Evolutionary conservation across 139 green algal species (phyloP), one percentile per base, ranked within the genome.

Genomic region (Coelastrella sp.): DNA sequence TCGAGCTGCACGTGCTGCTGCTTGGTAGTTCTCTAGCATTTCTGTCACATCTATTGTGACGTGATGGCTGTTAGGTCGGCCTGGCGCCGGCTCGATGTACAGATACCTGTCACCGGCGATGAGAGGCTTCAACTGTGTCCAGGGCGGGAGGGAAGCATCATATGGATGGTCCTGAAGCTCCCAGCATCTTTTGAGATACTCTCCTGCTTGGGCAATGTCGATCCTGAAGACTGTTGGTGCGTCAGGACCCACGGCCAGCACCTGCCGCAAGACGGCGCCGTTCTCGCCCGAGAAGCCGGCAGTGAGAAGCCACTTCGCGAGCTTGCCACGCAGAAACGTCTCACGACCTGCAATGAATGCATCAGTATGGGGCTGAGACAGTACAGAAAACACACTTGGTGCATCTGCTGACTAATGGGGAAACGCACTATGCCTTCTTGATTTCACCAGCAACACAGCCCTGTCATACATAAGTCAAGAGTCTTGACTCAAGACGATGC

Each of bases 121-220:
- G 51, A 82, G 35, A 9, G 75, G 75, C 34, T 82, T 82, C 1
- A 82, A 43, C 53, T 69, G 53, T 2, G 53, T 17, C 75, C 75
- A 82, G 19, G 75, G 75, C 9, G 57, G 19, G 8, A 9, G 38
- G 0, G 30, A 51, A 7, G 34, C 2, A 45, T 82, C 75, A 43
- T 82, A 82, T 8, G 75, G 75, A 35, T 82, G 75, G 2, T n/a
- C 2, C 8, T 34, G 34, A 4, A 35, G 37, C 53, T 71, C 30
- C 75, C 75, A 82, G 75, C 25, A 71, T 9, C 53, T 38, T 9
- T 17, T 13, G 19, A 69, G 25, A 35, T 53, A 82, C 53, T 82
- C 75, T 25, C 75, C 75, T 50, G 78, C 78, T 75, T 74, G 60
- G 4, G 78, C 78, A 25, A 84, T 76, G 62, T 84, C 78, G 7